A percentile compares a stretch with the other conserved stretches of the same genome.
These are phyloP conservation scores for Malus sieversii DNA, from an alignment of 306 rosid species.

Conservation along the genomic window DNA sequence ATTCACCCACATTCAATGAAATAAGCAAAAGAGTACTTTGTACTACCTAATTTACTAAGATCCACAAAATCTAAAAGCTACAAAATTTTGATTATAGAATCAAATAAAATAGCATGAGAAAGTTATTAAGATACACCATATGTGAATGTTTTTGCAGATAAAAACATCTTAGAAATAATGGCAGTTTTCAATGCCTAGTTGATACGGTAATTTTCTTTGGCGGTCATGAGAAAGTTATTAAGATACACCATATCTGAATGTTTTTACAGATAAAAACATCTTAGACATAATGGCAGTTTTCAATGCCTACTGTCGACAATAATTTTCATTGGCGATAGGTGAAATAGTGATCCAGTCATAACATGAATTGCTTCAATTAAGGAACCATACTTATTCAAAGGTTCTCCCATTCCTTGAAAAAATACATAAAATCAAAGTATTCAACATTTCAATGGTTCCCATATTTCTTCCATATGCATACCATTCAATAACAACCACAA, in stretches of 20 bases:
- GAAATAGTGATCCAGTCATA: slow-evolving; percentile 79
- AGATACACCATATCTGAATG: background rate
- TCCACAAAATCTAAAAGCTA: background rate
- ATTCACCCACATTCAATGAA: background rate
- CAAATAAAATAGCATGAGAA: background rate
- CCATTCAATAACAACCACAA: background rate
- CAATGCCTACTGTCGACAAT: slow-evolving; percentile 51
- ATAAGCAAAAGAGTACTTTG: background rate
- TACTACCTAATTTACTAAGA: background rate
- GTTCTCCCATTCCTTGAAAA: slow-evolving; percentile 93
- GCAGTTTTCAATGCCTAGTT: slow-evolving; percentile 28
- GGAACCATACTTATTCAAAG: slow-evolving; percentile 74
- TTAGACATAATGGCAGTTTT: background rate
- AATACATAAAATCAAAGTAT: background rate
- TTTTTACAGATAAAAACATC: background rate
- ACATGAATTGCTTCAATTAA: slow-evolving; percentile 68
- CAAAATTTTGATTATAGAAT: background rate
- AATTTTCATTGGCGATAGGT: slow-evolving; percentile 61
- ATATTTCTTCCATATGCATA: background rate
- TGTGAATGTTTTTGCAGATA: background rate
- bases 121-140: background rate
- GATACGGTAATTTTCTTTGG: slow-evolving; percentile 73
- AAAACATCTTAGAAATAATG: background rate
- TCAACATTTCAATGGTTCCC: background rate
- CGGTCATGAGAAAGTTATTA: background rate